A percentile compares a stretch with the other conserved stretches of the same genome.
Conservation (phyloP, 768 basidiomycete species). For the Boletus coccyginus region DNA sequence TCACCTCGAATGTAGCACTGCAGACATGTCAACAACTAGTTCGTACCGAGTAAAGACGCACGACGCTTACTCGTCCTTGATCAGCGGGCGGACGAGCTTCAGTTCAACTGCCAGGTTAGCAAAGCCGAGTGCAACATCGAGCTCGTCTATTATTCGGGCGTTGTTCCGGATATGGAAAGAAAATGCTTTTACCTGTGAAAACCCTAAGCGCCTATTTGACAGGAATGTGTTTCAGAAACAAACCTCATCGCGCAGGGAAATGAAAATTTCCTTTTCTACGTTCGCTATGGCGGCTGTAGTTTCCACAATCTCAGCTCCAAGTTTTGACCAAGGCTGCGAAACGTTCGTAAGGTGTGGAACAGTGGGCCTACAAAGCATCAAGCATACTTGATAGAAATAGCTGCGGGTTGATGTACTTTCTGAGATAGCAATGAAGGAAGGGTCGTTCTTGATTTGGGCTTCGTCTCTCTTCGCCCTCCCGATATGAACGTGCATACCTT, state of each 20-base stretch:
- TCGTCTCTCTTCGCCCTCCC: conserved; percentile 62
- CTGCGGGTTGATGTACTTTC: conserved; percentile 64
- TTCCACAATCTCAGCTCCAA: conserved; percentile 67
- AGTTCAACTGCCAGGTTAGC: conserved; percentile 77
- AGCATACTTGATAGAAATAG: conserved; percentile 61
- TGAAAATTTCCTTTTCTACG: conserved; percentile 75
- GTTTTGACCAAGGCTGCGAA: conserved; percentile 66
- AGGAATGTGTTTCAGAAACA: not conserved
- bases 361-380: not conserved
- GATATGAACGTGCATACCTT: conserved; percentile 77
- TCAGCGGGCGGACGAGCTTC: conserved; percentile 66
- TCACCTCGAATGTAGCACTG: conserved; percentile 61
- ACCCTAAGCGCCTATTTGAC: not conserved
- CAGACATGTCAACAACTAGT: not conserved
- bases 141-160: conserved; percentile 76
- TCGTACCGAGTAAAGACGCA: not conserved
- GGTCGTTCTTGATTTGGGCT: conserved; percentile 41
- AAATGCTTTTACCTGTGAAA: conserved; percentile 57
- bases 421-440: conserved; percentile 55
- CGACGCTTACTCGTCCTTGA: conserved; percentile 64
- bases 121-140: conserved; percentile 83
- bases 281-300: conserved; percentile 47
- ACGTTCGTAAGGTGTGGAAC: not conserved
- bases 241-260: conserved; percentile 65
- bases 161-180: conserved; percentile 64